Evolutionary conservation across 768 basidiomycete genomes (phyloP).

Genomic region (Macrolepiota fuliginosa): DNA sequence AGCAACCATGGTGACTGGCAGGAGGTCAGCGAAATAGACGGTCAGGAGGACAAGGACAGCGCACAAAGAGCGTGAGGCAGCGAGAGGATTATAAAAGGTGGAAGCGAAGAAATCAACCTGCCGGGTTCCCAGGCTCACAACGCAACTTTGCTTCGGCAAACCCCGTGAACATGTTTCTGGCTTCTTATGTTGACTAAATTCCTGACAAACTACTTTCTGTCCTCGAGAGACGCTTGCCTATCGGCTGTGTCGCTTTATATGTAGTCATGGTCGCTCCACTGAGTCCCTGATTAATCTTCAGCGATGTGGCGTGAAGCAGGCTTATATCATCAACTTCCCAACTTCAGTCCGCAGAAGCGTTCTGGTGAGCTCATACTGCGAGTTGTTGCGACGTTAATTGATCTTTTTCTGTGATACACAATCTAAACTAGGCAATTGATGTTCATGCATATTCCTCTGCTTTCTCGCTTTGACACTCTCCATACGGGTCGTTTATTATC

Average conservation of each 20-base stretch:
- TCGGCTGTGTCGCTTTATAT: too few relatives aligned
- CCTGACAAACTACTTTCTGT: too few relatives aligned
- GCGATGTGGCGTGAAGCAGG: constrained; percentile 3
- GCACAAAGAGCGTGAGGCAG: constrained; percentile 2
- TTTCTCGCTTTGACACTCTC: not conserved
- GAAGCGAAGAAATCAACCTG: not conserved
- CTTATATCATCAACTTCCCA: not conserved
- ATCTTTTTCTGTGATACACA: not conserved
- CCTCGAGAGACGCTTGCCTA: too few relatives aligned
- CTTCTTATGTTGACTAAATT: not conserved
- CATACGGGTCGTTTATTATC: not conserved
- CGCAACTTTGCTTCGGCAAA: not conserved
- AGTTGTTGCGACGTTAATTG: not conserved
- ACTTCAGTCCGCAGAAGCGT: not conserved
- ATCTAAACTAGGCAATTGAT: not conserved
- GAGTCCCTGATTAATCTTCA: not conserved
- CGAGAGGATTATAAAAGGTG: not conserved
- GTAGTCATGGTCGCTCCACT: not conserved
- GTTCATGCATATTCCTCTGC: not conserved
- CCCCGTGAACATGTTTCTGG: not conserved
- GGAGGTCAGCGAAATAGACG: not conserved
- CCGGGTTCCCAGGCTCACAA: not conserved
- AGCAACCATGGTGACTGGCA: constrained; percentile 1
- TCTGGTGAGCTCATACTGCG: not conserved
- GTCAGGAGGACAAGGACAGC: not conserved